Percentiles rank a stretch among this genome's conserved stretches.
Conservation (phyloP, 208 protist species). For the Herpetomonas tarakana region DNA sequence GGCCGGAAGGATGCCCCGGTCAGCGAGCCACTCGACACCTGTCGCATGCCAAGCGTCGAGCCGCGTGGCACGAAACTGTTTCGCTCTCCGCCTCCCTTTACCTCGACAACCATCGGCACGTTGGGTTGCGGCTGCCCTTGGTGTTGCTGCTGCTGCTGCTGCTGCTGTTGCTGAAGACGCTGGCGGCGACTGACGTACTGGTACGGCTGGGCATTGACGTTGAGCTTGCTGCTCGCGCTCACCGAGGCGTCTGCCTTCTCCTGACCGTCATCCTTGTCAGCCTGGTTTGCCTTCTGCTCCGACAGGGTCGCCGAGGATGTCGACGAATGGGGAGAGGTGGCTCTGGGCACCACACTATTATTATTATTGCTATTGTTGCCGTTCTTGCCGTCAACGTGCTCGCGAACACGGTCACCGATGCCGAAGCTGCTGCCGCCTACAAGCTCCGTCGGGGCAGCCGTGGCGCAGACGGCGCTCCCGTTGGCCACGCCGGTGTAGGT, state of each 20-base stretch:
- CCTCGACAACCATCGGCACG: constrained; percentile 1
- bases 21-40: neutral
- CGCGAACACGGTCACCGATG: no score
- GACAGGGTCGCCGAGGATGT: neutral
- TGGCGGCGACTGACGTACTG: constrained; percentile 37
- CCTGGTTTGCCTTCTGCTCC: constrained; percentile 6
- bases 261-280: neutral
- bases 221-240: constrained; percentile 36
- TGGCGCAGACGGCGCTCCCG: no score
- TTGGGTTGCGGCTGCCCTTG: constrained; percentile 8
- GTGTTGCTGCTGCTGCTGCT: constrained; percentile 13
- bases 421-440: no score
- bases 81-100: neutral
- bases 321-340: neutral
- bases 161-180: constrained; percentile 17
- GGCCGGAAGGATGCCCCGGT: neutral
- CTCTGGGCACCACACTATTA: neutral
- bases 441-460: no score
- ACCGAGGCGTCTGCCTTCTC: constrained; percentile 2
- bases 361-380: constrained; percentile 8
- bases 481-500: no score
- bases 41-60: neutral
- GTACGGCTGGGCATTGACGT: constrained; percentile 64
- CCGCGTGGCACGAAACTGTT: no score
- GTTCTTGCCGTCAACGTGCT: no score